Conservation (phyloP, 495 filamentous ascomycete species). For the Aspergillus campestris region DNA sequence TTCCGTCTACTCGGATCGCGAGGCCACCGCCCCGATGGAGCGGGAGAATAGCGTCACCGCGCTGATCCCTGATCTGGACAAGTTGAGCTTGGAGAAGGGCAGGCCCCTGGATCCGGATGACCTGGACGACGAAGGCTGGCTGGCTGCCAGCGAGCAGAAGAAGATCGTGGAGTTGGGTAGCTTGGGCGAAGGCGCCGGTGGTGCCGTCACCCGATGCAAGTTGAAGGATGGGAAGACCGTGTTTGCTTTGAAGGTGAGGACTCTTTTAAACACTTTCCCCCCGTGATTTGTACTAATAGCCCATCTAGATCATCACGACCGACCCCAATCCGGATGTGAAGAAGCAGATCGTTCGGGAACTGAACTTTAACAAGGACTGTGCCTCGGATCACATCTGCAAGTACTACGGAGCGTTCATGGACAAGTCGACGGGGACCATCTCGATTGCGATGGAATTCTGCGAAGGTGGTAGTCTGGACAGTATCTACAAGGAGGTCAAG, state of each 20-base stretch:
- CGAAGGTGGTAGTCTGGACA: conserved; percentile 90
- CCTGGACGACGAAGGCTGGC: conserved; percentile 90
- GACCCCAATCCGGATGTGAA: conserved; percentile 96
- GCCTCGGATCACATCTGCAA: conserved; percentile 88
- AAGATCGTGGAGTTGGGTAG: conserved; percentile 82
- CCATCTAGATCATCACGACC: conserved; percentile 81
- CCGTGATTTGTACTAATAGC: conserved; percentile 11
- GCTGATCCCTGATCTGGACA: conserved; percentile 63
- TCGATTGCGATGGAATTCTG: conserved; percentile 99
- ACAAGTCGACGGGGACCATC: conserved; percentile 87
- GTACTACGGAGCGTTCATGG: conserved; percentile 94
- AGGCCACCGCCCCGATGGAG: conserved; percentile 61
- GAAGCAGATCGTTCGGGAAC: conserved; percentile 92
- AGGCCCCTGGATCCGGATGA: conserved; percentile 82
- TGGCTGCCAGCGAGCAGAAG: conserved; percentile 79
- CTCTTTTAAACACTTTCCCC: not conserved
- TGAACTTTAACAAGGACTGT: conserved; percentile 96
- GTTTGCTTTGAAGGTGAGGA: conserved; percentile 86
- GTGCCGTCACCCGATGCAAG: conserved; percentile 85
- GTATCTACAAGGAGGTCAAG: conserved; percentile 95
- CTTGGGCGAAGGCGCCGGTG: conserved; percentile 90
- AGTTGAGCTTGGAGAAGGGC: conserved; percentile 70
- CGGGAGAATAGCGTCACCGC: conserved; percentile 61
- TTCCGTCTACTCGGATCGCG: conserved; percentile 69
- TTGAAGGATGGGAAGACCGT: conserved; percentile 86